Evolutionary conservation across 306 rosid species (phyloP), one percentile per base, ranked within the genome.

Genomic region (Inga oerstediana): DNA sequence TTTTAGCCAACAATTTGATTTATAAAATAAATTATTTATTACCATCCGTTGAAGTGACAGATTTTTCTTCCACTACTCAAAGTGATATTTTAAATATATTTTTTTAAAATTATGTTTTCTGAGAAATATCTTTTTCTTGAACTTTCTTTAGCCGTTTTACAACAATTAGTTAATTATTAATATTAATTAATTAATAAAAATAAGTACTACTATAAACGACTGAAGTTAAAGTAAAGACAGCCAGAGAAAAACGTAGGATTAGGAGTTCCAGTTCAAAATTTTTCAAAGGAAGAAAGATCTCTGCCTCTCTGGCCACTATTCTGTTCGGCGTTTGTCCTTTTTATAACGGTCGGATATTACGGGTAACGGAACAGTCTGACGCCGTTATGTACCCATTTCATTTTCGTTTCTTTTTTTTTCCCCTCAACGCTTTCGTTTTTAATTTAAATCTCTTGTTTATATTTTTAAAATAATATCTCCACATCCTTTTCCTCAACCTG

Each of bases 261-360:
- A 73, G 77, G 61, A 46, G 10, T 73, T 77, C 2, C 6, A 24
- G 68, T 75, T 59, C 72, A 58, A 58, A 27, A 67, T 51, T 64
- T 79, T 54, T 65, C 39, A 41, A 24, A 77, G 7, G 4, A 14
- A 72, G 54, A 73, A 72, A 46, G 76, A 45, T 72, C 22, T 2
- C 15, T 27, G 12, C 15, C 51, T 46, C 22, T 2, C 15, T 27
- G 12, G 27, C 51, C 17, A n/a, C 46, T 59, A 3, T 62, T 75
- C 51, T 7, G 49, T 77, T 16, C 24, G 39, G 72, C 59, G 72
- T 30, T 62, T 77, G 81, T 77, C 61, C 72, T 77, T 43, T 59
- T 80, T 80, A 71, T 70, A 80, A 80, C 83, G 83, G 77, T 71
- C 71, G 83, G 71, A 56, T 41, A 34, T 37, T 30, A 41, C 77